Conservation (phyloP, 345 rosid genomes). For the Gossypium stocksii region DNA sequence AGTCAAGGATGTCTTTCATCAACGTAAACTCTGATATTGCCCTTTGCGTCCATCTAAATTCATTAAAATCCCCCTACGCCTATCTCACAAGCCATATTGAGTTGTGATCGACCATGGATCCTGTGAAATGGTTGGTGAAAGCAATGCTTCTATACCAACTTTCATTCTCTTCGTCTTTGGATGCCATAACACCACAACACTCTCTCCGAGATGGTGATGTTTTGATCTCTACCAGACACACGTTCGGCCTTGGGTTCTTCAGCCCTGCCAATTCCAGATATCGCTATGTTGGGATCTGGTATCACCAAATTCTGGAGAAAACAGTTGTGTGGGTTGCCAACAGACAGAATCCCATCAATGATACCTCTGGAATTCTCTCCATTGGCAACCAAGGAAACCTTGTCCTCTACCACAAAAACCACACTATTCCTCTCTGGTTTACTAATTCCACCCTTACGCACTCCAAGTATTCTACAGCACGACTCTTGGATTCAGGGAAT, state of each 20-base stretch:
- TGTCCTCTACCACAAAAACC: constrained; percentile 21
- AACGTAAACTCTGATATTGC: too few species aligned
- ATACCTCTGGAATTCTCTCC: constrained; percentile 36
- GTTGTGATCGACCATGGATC: neutral
- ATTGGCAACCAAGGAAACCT: constrained; percentile 39
- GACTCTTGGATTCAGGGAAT: constrained; percentile 56
- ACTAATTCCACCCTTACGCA: constrained; percentile 27
- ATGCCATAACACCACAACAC: constrained; percentile 21
- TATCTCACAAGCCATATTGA: neutral
- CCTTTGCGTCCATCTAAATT: neutral
- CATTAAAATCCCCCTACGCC: neutral
- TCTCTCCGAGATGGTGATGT: constrained; percentile 39
- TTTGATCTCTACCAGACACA: constrained; percentile 29
- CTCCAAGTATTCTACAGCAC: constrained; percentile 29
- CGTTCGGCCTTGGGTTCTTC: constrained; percentile 55
- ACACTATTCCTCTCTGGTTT: constrained; percentile 43
- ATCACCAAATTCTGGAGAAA: too few species aligned
- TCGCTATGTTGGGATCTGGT: constrained; percentile 73
- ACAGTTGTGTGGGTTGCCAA: constrained; percentile 83
- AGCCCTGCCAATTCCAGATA: constrained; percentile 34
- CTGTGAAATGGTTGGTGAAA: neutral
- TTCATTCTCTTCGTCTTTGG: neutral
- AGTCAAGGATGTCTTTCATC: too few species aligned
- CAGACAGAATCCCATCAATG: constrained; percentile 46
- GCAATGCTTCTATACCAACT: neutral